These are phyloP conservation scores for Neospora caninum DNA, from an alignment of 169 alveolate genomes.

Conservation along the genomic window DNA sequence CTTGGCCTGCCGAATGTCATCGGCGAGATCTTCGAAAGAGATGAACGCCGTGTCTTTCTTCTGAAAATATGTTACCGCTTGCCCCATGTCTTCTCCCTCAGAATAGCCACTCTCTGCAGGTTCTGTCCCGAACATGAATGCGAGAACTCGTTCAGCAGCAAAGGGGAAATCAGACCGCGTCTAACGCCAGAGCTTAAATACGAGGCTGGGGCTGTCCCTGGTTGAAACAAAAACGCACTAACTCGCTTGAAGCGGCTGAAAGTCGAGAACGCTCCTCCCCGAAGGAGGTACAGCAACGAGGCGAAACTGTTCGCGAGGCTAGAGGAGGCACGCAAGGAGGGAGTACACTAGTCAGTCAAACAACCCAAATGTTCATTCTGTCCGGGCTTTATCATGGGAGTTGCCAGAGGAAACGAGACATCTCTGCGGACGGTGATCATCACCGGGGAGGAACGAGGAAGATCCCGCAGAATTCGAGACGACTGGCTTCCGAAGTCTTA, in stretches of 20 bases:
- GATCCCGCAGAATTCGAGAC: background rate
- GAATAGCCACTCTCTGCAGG: background rate
- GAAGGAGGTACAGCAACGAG: background rate
- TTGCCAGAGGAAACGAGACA: background rate
- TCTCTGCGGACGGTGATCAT: background rate
- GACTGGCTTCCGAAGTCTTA: background rate
- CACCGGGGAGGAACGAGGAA: no score
- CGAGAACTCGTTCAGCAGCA: background rate
- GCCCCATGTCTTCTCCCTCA: slow-evolving; percentile 53
- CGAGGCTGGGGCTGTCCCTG: no score
- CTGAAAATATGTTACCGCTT: slow-evolving; percentile 42
- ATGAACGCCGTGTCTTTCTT: slow-evolving; percentile 47
- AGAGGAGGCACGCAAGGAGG: background rate
- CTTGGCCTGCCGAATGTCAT: slow-evolving; percentile 54
- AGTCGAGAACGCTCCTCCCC: background rate
- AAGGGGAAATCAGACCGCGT: no score
- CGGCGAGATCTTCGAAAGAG: slow-evolving; percentile 52
- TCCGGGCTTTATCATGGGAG: no score
- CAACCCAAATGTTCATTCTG: no score
- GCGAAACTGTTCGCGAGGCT: background rate
- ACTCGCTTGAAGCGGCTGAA: background rate
- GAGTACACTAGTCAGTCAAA: background rate
- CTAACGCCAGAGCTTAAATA: no score
- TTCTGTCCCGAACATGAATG: background rate
- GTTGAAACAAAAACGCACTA: no score